These are phyloP conservation scores for Lotus japonicus DNA, from an alignment of 306 rosid species.

Conservation along the genomic window DNA sequence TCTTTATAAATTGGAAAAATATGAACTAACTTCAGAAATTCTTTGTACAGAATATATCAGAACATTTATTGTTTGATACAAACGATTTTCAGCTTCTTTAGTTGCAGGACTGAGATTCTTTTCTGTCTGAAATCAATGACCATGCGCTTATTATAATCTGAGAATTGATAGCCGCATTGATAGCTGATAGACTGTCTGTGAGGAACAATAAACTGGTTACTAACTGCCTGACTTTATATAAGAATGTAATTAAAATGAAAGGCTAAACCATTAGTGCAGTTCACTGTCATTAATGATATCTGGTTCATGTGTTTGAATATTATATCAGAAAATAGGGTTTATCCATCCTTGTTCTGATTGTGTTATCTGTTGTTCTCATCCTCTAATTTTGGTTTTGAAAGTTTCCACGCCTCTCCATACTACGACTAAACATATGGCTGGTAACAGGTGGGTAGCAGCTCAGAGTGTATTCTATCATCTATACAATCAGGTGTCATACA, in stretches of 20 bases:
- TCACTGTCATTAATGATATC: background rate
- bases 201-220: background rate
- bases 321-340: background rate
- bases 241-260: background rate
- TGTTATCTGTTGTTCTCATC: slow-evolving; percentile 6
- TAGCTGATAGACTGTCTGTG: background rate
- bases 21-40: background rate
- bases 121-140: background rate
- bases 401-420: background rate
- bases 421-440: slow-evolving; percentile 3
- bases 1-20: background rate
- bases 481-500: slow-evolving; percentile 95
- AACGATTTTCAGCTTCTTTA: background rate
- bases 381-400: background rate
- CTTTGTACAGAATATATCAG: background rate
- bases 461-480: slow-evolving; percentile 95
- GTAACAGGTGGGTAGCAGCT: slow-evolving; percentile 87
- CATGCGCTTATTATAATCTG: background rate
- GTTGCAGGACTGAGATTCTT: background rate
- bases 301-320: background rate
- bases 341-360: background rate
- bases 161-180: background rate
- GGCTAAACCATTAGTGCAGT: background rate
- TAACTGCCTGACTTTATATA: background rate
- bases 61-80: background rate